phyloP scores from a whole-genome alignment of 805 yeast genomes.

The Starmerella potacharoeniae region DNA sequence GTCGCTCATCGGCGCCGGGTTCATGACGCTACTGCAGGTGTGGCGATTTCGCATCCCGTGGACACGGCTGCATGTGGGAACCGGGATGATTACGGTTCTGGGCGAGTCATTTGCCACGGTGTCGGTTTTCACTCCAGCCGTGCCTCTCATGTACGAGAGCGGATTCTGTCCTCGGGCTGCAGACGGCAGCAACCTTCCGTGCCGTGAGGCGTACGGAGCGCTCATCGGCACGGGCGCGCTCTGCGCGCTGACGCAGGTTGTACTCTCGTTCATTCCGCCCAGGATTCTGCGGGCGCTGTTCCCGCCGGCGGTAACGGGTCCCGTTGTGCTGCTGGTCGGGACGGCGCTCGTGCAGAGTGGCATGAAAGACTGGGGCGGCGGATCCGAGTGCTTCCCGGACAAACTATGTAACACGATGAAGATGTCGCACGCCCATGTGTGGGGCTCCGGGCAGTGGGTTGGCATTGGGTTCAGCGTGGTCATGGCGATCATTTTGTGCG shows the following conservation, averaged over 20 bases:
- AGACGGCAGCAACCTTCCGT: conserved; percentile 58
- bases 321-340: conserved; percentile 81
- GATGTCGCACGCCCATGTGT: conserved; percentile 45
- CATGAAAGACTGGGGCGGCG: conserved; percentile 80
- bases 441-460: conserved; percentile 80
- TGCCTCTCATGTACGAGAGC: conserved; percentile 66
- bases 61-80: conserved; percentile 71
- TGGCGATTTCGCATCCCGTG: conserved; percentile 65
- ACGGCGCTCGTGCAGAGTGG: conserved; percentile 57
- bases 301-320: conserved; percentile 89
- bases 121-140: conserved; percentile 60
- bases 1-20: conserved; percentile 56
- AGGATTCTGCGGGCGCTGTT: conserved; percentile 55
- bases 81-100: conserved; percentile 80
- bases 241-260: conserved; percentile 65
- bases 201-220: conserved; percentile 88
- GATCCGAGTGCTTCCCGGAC: conserved; percentile 40
- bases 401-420: conserved; percentile 37
- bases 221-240: conserved; percentile 65
- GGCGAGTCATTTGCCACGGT: conserved; percentile 88
- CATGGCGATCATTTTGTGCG: conserved; percentile 60
- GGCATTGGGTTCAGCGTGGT: conserved; percentile 82
- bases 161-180: conserved; percentile 56
- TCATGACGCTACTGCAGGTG: conserved; percentile 64
- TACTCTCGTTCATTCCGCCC: conserved; percentile 69